Base-by-base conservation (phyloP, 1,284 basidiomycete genomes). In the Ustilago trichophora region DNA sequence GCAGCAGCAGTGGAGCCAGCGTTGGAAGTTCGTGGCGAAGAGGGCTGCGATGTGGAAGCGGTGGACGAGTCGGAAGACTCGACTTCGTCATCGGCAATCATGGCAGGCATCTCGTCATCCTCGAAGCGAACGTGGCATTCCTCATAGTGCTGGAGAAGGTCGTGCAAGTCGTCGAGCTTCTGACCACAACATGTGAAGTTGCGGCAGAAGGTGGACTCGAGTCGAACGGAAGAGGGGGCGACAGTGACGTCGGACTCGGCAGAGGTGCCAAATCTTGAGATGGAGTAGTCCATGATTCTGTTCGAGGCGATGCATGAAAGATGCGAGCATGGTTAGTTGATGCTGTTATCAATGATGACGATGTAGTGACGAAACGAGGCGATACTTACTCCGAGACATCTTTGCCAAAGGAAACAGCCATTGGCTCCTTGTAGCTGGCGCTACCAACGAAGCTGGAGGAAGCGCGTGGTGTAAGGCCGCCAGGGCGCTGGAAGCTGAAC, bases 141-240 rank as follows among this genome's bases (percentile, higher is more conserved):
- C 46, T 81, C 79, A 60, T 81, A 81, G 52, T 81, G 79, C 42
- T 80, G 78, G 9, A 81, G 69, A 7, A 81, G 70, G 46, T 81
- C 79, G 57, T 81, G 79, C 2, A 81, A 58, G 41, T 81, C 78
- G 25, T 74, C 78, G 34, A 81, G 70, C 25, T 59, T 72, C 34
- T 73, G 65, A 21, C 79, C 79, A 38, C 79, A 81, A 50, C 79
- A 81, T 26, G 72, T 73, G 54, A 79, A 81, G 57, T 80, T 75
- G 53, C 78, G 71, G 62, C 79, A 81, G 48, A 81, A 81, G 11
- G 77, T 80, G 15, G 75, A 72, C 51, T 81, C 79, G 31, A 80
- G 70, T 15, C 73, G 62, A 12, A 71, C 65, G 0, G 78, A 77
- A 4, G 78, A 78, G 2, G 77, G 75, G 4, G 72, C 73, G 22